Base-by-base conservation (phyloP, 106 monocot species). In the Triglochin maritima region DNA sequence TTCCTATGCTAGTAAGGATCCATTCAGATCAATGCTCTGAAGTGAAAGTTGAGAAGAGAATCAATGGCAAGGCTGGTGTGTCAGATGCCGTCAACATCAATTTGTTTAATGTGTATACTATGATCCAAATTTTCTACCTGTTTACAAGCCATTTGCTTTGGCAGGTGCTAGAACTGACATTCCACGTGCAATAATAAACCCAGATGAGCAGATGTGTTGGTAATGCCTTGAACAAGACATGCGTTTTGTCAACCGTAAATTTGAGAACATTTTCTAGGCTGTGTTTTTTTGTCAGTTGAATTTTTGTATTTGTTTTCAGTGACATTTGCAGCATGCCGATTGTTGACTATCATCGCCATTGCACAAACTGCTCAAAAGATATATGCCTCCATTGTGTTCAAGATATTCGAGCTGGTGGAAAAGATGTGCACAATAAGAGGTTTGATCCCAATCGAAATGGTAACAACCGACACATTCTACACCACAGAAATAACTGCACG, bases 121-220 rank as follows among this genome's bases (percentile, higher is more conserved):
- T 17, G 10, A 42, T 61, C 9, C 17, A 42, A 17, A 61, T 17
- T 10, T 44, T 61, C 11, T 44, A 61, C 29, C 60, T 10, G 6
- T 44, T 61, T 10, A 29, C 60, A 61, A 42, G 17, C 11, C n/a
- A 12, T 16, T 63, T 6, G 47, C 64, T 70, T 3, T 60, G 44
- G 43, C 71, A 98, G 98, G 98, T 42, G 71, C 77, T 7, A 92
- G 84, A 64, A 72, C 70, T 65, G 91, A 88, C 52, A 84, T 92
- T 69, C 86, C 84, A 8, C 79, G 92, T 74, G 98, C 82, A 71
- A 89, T 76, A 66, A 67, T 98, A 69, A 71, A 81, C 66, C 77
- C 84, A 63, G 98, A 92, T 75, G 86, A 98, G 74, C 92, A 98
- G 74, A 92, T 98, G 83, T 86, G 91, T 72, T 98, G 98, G 98